Conservation (phyloP, 768 basidiomycete genomes). For the Suillus ampliporus region DNA sequence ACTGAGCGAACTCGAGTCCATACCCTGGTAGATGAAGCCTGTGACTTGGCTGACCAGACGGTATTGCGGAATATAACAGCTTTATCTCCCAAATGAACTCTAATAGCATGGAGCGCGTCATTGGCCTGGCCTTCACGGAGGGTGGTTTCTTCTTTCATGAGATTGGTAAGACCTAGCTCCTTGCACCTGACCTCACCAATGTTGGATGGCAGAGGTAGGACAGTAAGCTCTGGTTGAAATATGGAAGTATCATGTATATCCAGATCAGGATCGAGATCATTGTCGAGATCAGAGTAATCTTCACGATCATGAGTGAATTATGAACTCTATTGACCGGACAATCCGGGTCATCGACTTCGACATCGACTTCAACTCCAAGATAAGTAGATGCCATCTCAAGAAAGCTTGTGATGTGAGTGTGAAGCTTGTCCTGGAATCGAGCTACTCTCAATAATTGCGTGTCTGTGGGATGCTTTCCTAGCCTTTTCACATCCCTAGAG, state of each 20-base stretch:
- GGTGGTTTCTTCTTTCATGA: constrained; percentile 15
- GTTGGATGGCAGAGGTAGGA: constrained; percentile 9
- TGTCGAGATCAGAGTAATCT: not conserved
- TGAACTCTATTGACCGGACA: not conserved
- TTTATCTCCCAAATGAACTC: constrained; percentile 16
- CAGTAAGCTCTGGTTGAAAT: not conserved
- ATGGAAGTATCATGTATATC: not conserved
- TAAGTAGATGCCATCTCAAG: not conserved
- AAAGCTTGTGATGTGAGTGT: not conserved
- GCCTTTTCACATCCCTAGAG: not conserved
- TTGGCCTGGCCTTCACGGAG: constrained; percentile 21
- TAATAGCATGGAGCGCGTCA: constrained; percentile 18
- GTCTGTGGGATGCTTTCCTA: not conserved
- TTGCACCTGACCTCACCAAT: not conserved
- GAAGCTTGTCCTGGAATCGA: not conserved
- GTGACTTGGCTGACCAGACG: constrained; percentile 6
- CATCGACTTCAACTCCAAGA: not conserved
- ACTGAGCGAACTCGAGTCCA: constrained; percentile 4
- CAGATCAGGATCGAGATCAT: not conserved
- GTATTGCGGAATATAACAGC: constrained; percentile 11
- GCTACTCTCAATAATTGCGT: constrained; percentile 1
- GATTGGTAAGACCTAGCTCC: not conserved
- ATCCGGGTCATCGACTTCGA: not conserved
- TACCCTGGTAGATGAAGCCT: not conserved
- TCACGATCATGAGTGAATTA: not conserved